A percentile compares a stretch with the other conserved stretches of the same genome.
Conservation (phyloP, 768 basidiomycete genomes). For the Mrakia hoshinonis region DNA sequence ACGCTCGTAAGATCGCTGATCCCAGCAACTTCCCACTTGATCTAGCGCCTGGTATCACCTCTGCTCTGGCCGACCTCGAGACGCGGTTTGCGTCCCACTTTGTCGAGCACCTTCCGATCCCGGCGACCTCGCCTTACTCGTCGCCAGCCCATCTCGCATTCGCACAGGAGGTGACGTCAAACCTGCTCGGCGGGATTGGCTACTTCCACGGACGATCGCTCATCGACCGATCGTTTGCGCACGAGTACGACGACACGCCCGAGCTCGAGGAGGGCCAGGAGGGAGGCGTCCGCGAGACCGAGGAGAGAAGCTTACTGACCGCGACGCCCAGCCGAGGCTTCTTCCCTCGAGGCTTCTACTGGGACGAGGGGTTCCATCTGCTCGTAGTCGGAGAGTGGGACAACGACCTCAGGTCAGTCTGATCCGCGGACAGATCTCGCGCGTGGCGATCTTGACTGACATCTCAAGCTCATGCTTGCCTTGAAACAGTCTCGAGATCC, state of each 20-base stretch:
- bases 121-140: constrained; percentile 46
- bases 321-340: constrained; percentile 94
- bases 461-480: background rate
- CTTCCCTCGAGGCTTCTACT: constrained; percentile 96
- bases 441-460: background rate
- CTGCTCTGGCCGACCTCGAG: constrained; percentile 59
- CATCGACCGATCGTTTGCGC: constrained; percentile 71
- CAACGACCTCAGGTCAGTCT: constrained; percentile 62
- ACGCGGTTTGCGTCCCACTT: constrained; percentile 61
- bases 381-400: constrained; percentile 88
- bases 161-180: constrained; percentile 81
- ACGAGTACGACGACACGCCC: constrained; percentile 64
- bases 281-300: constrained; percentile 31
- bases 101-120: constrained; percentile 58
- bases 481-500: constrained; percentile 63
- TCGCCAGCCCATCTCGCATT: constrained; percentile 55
- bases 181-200: constrained; percentile 83
- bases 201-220: constrained; percentile 90
- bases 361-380: constrained; percentile 97
- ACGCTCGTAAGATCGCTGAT: background rate
- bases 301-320: constrained; percentile 60
- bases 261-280: constrained; percentile 54
- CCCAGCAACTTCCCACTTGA: background rate
- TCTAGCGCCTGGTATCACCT: constrained; percentile 57
- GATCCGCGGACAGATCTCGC: too few species aligned